phyloP scores from a whole-genome alignment of 495 filamentous ascomycete species.

The Hypoxylon rickii region DNA sequence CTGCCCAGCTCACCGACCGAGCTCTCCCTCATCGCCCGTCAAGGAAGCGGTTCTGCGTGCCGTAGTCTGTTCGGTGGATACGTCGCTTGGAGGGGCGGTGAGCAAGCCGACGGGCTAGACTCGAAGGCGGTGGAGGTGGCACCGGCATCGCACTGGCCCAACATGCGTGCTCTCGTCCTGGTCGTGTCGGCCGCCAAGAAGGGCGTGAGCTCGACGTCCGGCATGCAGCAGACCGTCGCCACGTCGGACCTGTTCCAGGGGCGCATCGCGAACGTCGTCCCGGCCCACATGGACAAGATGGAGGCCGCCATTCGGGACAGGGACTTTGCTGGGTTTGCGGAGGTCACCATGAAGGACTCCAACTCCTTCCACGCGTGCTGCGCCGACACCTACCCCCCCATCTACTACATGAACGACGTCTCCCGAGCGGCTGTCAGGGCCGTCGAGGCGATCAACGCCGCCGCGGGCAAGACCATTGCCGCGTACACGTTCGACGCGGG shows the following conservation, averaged over 20 bases:
- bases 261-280: constrained; percentile 74
- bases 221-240: constrained; percentile 94
- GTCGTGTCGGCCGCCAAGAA: constrained; percentile 94
- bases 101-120: constrained; percentile 74
- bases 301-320: constrained; percentile 72
- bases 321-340: constrained; percentile 86
- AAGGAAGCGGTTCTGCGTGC: constrained; percentile 93
- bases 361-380: constrained; percentile 97
- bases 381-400: constrained; percentile 91
- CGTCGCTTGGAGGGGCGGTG: constrained; percentile 87
- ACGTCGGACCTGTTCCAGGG: constrained; percentile 82
- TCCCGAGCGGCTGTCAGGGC: constrained; percentile 80
- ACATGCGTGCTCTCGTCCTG: constrained; percentile 88
- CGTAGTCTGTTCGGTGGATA: constrained; percentile 92
- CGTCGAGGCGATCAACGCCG: constrained; percentile 84
- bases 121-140: constrained; percentile 85
- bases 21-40: constrained; percentile 86
- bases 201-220: constrained; percentile 84
- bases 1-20: constrained; percentile 77
- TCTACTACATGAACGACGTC: constrained; percentile 98
- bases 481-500: constrained; percentile 99
- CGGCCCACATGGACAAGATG: constrained; percentile 83
- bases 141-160: constrained; percentile 85
- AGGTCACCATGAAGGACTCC: constrained; percentile 92
- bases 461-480: constrained; percentile 71